Percentiles rank a stretch among this genome's conserved stretches.
phyloP scores from a whole-genome alignment of 2,329 filamentous ascomycete species.

The Aspergillus felis region DNA sequence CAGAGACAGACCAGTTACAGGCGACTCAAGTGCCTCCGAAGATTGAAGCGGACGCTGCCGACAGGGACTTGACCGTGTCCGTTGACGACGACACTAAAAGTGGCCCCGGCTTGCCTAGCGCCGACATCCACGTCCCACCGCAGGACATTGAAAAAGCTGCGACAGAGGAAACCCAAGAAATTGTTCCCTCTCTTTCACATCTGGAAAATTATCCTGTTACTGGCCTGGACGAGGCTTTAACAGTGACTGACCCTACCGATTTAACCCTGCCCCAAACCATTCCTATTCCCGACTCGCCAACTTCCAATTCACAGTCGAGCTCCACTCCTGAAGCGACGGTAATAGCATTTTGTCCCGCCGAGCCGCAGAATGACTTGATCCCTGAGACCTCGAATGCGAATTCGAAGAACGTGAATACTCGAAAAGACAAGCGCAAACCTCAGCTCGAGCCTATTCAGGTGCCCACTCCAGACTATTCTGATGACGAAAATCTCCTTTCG shows the following conservation, averaged over 20 bases:
- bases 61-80: constrained; percentile 21
- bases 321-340: constrained; percentile 18
- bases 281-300: constrained; percentile 16
- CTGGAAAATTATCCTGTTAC: constrained; percentile 12
- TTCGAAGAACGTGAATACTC: constrained; percentile 18
- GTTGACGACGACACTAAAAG: constrained; percentile 23
- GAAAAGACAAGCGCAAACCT: constrained; percentile 33
- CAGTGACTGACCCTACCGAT: constrained; percentile 13
- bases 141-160: constrained; percentile 20
- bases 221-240: constrained; percentile 15
- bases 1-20: constrained; percentile 14
- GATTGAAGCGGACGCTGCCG: constrained; percentile 23
- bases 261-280: constrained; percentile 5
- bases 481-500: constrained; percentile 41
- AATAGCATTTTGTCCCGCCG: constrained; percentile 16
- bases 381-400: constrained; percentile 19
- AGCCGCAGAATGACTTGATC: constrained; percentile 18
- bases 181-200: constrained; percentile 18
- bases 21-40: constrained; percentile 15
- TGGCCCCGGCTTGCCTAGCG: constrained; percentile 29
- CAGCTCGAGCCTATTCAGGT: constrained; percentile 53
- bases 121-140: constrained; percentile 26
- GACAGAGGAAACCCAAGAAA: constrained; percentile 14
- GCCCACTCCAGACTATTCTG: constrained; percentile 35
- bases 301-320: constrained; percentile 12